Evolutionary conservation across 2,329 filamentous ascomycete genomes (phyloP), one percentile per base, ranked within the genome.

Genomic region (Xylogone sp.): DNA sequence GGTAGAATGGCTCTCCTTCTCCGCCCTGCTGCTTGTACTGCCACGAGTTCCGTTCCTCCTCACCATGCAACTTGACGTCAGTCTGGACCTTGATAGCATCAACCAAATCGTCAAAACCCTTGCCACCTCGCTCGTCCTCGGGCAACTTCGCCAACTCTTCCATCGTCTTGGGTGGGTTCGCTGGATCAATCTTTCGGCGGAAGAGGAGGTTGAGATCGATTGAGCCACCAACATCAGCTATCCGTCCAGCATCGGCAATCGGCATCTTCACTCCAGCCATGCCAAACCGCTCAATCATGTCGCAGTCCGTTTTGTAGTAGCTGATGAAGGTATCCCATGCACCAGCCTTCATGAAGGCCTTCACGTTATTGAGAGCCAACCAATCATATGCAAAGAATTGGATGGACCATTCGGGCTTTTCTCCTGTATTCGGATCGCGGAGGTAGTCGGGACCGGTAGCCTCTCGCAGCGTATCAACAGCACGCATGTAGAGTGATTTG

Each of bases 381-480:
- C 77, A 75, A 60, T 82, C 79, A 64, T 81, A 82, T 9, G 76
- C 71, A 59, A 81, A 82, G 63, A 79, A 78, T 21, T 71, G 70
- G 21, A 73, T 62, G 0, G 66, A 77, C 79, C 79, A 82, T 20
- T 42, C 27, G 8, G 20, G 27, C 10, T 46, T 24, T 27, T 52
- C 43, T 13, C 46, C 45, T 45, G 51, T 34, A 5, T 39, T 39
- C 13, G 34, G 34, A 16, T 39, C 34, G 8, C 34, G 34, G 13
- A 39, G 34, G 6, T 49, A 46, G 21, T 47, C 21, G 10, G 56
- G 55, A 3, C 22, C n/a, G 20, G 27, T 50, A 9, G 50, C 54
- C 5, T 53, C 49, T 1, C 52, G 49, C 2, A 57, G 31, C 20
- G 49, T 46, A 18, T 55, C 45, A 18, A 58, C 42, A 24, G 55